Evolutionary conservation across 2,329 filamentous ascomycete species (phyloP).

Genomic region (Colletotrichum brevisporum): DNA sequence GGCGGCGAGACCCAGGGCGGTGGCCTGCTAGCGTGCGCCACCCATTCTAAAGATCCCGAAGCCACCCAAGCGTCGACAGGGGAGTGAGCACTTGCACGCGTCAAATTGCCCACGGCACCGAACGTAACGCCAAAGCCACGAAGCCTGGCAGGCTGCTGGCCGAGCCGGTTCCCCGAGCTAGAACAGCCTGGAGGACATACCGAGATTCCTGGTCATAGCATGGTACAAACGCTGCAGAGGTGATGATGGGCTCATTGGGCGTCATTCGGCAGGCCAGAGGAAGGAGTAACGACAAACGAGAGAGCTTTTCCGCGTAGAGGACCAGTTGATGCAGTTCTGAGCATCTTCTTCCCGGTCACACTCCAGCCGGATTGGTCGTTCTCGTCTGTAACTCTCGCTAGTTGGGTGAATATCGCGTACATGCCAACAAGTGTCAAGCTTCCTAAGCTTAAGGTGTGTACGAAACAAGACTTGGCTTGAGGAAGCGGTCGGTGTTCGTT

Average conservation of each 20-base stretch:
- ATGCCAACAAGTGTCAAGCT: too few species aligned
- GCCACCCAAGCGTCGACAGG: conserved; percentile 44
- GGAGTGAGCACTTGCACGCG: conserved; percentile 39
- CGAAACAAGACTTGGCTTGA: too few species aligned
- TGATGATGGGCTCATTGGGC: conserved; percentile 73
- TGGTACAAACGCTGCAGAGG: conserved; percentile 70
- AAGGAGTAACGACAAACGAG: conserved; percentile 56
- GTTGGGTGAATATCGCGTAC: too few species aligned
- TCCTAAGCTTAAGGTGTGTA: too few species aligned
- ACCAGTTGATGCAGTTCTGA: conserved; percentile 66
- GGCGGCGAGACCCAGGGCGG: not conserved
- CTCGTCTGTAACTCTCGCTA: too few species aligned
- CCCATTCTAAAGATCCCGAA: not conserved
- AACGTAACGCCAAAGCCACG: conserved; percentile 61
- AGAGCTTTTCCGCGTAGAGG: conserved; percentile 49
- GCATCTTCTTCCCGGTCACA: too few species aligned
- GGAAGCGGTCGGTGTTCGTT: too few species aligned
- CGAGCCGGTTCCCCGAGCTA: conserved; percentile 70
- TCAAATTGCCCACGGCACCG: conserved; percentile 62
- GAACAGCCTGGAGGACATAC: conserved; percentile 71
- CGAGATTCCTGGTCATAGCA: conserved; percentile 66
- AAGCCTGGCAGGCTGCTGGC: conserved; percentile 63
- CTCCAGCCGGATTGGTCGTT: too few species aligned
- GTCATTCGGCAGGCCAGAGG: conserved; percentile 70
- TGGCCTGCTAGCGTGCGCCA: conserved; percentile 14